A percentile compares a stretch with the other conserved stretches of the same genome.
phyloP scores from a whole-genome alignment of 73 alveolate genomes.

The Tetrahymena thermophila region DNA sequence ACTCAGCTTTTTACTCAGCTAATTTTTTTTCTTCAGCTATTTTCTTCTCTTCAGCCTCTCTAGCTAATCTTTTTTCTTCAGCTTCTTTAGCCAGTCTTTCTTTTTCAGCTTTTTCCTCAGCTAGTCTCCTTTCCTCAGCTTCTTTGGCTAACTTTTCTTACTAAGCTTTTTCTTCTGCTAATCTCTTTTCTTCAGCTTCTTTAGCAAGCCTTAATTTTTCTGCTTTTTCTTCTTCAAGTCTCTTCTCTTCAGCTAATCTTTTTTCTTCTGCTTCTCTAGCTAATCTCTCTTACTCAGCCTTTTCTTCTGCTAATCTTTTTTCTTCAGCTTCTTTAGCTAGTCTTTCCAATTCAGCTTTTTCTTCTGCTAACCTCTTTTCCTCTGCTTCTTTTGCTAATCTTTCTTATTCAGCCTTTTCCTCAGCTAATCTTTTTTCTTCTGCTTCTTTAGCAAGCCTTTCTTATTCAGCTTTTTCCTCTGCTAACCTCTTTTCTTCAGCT shows the following conservation, averaged over 20 bases:
- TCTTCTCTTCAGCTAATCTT: neutral
- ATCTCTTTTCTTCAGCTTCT: neutral
- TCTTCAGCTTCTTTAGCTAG: neutral
- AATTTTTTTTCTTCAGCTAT: neutral
- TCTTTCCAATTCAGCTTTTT: neutral
- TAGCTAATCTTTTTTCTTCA: neutral
- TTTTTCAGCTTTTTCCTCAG: neutral
- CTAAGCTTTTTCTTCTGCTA: neutral
- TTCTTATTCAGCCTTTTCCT: neutral
- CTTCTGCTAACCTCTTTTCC: neutral
- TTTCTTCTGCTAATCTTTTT: neutral
- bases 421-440: neutral
- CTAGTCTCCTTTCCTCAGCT: neutral
- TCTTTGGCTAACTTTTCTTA: neutral
- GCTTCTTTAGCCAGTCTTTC: neutral
- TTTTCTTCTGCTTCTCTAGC: neutral
- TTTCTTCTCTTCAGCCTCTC: neutral
- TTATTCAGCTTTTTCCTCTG: neutral
- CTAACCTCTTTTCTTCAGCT: neutral
- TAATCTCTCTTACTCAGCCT: neutral
- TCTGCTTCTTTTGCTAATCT: neutral
- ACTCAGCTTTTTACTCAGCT: neutral
- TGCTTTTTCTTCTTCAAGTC: neutral
- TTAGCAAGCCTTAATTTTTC: neutral
- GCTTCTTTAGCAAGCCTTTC: neutral